Conservation (phyloP, 2,329 filamentous ascomycete genomes). For the Neoascochyta sp. region DNA sequence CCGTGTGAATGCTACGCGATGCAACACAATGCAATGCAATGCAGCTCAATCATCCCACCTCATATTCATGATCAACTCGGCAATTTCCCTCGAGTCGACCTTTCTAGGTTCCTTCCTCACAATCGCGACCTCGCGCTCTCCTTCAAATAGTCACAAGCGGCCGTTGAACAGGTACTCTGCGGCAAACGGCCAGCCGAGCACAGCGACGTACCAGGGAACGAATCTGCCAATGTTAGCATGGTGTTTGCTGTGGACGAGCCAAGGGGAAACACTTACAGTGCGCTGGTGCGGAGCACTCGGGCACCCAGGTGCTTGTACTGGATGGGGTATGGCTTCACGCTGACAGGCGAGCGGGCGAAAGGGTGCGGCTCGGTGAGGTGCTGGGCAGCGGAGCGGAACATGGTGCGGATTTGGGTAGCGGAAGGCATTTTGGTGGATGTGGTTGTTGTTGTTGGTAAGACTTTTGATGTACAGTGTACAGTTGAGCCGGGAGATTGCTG, state of each 20-base stretch:
- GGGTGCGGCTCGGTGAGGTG: constrained; percentile 38
- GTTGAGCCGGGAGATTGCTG: background rate
- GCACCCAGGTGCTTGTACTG: constrained; percentile 21
- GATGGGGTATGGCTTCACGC: constrained; percentile 22
- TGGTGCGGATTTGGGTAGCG: constrained; percentile 26
- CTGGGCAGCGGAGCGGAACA: constrained; percentile 31
- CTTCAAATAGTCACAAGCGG: constrained; percentile 30
- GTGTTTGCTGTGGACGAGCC: background rate
- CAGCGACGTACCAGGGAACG: constrained; percentile 24
- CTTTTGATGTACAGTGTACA: background rate
- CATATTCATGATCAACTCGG: constrained; percentile 27
- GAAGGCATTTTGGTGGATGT: constrained; percentile 26
- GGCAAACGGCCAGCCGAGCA: constrained; percentile 36
- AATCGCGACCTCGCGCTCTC: constrained; percentile 6
- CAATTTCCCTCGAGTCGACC: constrained; percentile 23
- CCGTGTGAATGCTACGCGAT: constrained; percentile 4
- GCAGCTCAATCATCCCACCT: constrained; percentile 26
- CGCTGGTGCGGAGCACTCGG: constrained; percentile 18
- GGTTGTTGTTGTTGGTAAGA: constrained; percentile 1
- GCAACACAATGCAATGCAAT: constrained; percentile 4
- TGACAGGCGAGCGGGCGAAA: constrained; percentile 29
- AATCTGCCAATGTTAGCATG: constrained; percentile 16
- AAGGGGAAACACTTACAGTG: constrained; percentile 20
- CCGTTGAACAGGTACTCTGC: constrained; percentile 24
- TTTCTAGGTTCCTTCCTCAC: constrained; percentile 5